These are phyloP conservation scores for Apiotrichum siamense DNA, from an alignment of 1,284 basidiomycete species.

Conservation along the genomic window DNA sequence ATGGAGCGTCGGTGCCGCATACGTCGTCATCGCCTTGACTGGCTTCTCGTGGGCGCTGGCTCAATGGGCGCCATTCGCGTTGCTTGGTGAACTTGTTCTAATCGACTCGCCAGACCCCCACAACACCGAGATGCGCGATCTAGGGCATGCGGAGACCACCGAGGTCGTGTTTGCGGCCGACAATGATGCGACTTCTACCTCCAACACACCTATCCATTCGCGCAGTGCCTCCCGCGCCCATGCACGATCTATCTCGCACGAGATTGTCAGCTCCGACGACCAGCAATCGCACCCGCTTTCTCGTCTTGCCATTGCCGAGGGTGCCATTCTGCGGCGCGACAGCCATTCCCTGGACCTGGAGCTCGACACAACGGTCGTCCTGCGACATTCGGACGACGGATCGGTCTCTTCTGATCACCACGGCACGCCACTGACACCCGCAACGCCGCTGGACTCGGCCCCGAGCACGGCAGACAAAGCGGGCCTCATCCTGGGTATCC, in stretches of 20 bases:
- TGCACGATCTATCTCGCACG: not conserved
- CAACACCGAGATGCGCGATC: not conserved
- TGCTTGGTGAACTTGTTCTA: conserved; percentile 47
- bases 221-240: conserved; percentile 1
- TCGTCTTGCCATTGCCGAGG: not conserved
- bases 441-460: not conserved
- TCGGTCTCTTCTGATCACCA: not conserved
- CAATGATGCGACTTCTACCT: not conserved
- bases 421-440: not conserved
- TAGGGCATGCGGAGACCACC: not conserved
- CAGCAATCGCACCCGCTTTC: not conserved
- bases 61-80: conserved; percentile 40
- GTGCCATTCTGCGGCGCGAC: not conserved
- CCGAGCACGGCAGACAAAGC: conserved; percentile 64
- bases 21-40: conserved; percentile 48
- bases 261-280: not conserved
- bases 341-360: not conserved
- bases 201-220: conserved; percentile 1
- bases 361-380: conserved; percentile 32
- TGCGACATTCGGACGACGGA: conserved; percentile 35
- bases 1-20: conserved; percentile 45
- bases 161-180: conserved; percentile 12
- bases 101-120: conserved; percentile 25
- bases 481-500: conserved; percentile 85
- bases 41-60: conserved; percentile 52